phyloP scores from a whole-genome alignment of 805 yeast species.

The Yamadazyma philogaea region DNA sequence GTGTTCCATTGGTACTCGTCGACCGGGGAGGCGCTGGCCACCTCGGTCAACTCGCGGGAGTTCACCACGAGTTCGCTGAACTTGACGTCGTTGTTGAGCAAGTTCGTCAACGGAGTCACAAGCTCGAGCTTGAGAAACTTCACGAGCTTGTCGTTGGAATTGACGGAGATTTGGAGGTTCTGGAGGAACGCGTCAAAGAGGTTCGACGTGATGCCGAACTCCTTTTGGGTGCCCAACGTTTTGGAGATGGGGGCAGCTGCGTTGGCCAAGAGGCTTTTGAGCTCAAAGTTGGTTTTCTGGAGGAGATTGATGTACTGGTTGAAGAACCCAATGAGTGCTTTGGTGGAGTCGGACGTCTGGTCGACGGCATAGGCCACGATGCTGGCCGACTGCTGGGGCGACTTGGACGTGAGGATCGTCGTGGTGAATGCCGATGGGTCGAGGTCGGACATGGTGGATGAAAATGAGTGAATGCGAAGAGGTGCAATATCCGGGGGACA shows the following conservation, averaged over 20 bases:
- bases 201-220: constrained; percentile 37
- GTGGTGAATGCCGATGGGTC: constrained; percentile 21
- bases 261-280: constrained; percentile 53
- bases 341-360: constrained; percentile 26
- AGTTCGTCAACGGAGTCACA: constrained; percentile 51
- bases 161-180: constrained; percentile 46
- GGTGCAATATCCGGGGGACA: neutral
- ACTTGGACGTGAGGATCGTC: constrained; percentile 38
- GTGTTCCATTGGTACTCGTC: constrained; percentile 67
- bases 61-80: constrained; percentile 55
- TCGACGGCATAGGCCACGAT: constrained; percentile 36
- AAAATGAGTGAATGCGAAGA: neutral
- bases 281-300: constrained; percentile 46
- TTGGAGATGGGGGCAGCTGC: constrained; percentile 4
- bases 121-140: constrained; percentile 51
- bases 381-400: constrained; percentile 40
- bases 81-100: constrained; percentile 50
- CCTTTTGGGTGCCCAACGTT: constrained; percentile 20
- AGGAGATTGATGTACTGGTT: constrained; percentile 18
- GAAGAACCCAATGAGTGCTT: constrained; percentile 35
- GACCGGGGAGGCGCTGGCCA: constrained; percentile 18
- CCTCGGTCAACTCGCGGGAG: constrained; percentile 42
- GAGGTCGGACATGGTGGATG: constrained; percentile 7
- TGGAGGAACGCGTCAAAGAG: constrained; percentile 12
- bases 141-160: constrained; percentile 48